Evolutionary conservation across 176 grass and related monocot species (phyloP).

Genomic region (Bonia amplexicaulis): DNA sequence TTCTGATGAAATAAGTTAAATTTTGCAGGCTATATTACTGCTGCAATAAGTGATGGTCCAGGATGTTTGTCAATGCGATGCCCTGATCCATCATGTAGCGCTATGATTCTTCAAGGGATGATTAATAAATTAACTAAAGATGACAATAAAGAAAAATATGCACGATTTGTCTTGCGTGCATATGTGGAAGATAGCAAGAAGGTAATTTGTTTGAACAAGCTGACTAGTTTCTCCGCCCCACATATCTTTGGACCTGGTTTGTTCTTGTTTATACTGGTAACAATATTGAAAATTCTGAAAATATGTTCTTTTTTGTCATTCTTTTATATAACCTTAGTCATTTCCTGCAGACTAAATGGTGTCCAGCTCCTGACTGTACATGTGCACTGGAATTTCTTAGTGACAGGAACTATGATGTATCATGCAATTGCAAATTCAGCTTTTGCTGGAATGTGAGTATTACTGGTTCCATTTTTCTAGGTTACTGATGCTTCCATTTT

Average conservation of each 20-base stretch:
- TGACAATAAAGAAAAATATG: conserved; percentile 63
- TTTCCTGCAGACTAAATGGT: conserved; percentile 88
- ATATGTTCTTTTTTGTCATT: neutral
- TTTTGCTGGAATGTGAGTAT: conserved; percentile 98
- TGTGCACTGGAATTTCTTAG: conserved; percentile 80
- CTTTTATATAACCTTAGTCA: neutral
- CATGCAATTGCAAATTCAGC: conserved; percentile 56
- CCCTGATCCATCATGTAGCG: conserved; percentile 76
- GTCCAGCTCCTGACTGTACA: conserved; percentile 84
- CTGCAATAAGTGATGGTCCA: conserved; percentile 71
- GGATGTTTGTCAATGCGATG: conserved; percentile 87
- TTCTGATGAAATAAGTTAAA: conserved; percentile 20
- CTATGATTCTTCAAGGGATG: conserved; percentile 61
- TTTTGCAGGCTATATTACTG: conserved; percentile 66
- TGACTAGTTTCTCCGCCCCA: neutral
- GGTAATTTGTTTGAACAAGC: conserved; percentile 42
- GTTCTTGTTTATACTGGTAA: conserved; percentile 3
- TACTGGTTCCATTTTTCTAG: neutral
- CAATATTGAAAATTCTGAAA: conserved; percentile 11
- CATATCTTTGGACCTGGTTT: conserved; percentile 1
- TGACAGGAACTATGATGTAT: conserved; percentile 65
- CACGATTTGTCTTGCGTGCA: conserved; percentile 67
- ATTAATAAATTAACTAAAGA: conserved; percentile 62
- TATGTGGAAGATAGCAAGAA: conserved; percentile 89
- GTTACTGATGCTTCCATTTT: neutral